phyloP scores from a whole-genome alignment of 2,329 filamentous ascomycete species.

The Trichophyton rubrum region DNA sequence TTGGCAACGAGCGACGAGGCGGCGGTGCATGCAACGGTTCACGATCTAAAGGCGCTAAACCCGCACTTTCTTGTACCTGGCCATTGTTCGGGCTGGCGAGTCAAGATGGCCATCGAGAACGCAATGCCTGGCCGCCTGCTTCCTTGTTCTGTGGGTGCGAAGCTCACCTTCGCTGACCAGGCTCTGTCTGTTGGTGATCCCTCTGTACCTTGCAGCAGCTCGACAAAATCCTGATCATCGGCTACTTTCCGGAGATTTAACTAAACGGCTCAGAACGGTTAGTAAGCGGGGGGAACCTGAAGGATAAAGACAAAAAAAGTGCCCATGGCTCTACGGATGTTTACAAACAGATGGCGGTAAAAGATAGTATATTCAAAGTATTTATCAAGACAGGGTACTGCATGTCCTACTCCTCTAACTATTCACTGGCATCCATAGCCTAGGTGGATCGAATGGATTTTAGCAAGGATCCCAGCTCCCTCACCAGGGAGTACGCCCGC shows the following conservation, averaged over 20 bases:
- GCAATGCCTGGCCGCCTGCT: conserved; percentile 39
- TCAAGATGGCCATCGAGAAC: conserved; percentile 42
- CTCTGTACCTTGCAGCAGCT: background rate
- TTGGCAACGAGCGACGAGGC: conserved; percentile 36
- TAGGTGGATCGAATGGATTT: background rate
- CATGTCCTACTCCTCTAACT: background rate
- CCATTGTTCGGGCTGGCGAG: conserved; percentile 46
- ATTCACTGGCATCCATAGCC: background rate
- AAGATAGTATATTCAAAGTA: background rate
- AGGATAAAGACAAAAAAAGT: background rate
- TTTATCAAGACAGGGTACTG: background rate
- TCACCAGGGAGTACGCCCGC: conserved; percentile 29
- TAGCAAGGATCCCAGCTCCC: conserved; percentile 13
- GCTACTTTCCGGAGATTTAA: background rate
- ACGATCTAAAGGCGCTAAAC: conserved; percentile 37
- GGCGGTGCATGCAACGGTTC: conserved; percentile 35
- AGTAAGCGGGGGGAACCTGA: background rate
- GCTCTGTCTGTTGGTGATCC: background rate
- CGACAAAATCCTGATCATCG: background rate
- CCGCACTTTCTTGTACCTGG: conserved; percentile 42
- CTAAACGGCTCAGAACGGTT: background rate
- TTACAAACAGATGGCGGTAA: background rate
- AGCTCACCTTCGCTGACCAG: background rate
- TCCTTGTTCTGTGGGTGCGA: conserved; percentile 41
- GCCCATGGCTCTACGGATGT: background rate